These are phyloP conservation scores for Orbilia oligospora DNA, from an alignment of 2,329 filamentous ascomycete species.

Conservation along the genomic window DNA sequence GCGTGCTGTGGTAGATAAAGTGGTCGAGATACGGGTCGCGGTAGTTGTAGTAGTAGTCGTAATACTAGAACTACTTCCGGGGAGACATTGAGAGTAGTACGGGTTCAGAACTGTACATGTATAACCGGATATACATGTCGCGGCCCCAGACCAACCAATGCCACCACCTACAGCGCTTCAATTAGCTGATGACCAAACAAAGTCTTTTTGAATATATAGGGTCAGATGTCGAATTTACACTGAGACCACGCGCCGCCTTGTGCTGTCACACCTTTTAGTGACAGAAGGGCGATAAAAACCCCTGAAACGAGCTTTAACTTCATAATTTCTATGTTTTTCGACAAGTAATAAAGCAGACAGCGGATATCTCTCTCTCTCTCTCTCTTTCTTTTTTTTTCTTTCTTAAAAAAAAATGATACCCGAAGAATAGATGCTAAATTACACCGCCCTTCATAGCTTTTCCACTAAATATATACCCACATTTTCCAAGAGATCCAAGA, in stretches of 20 bases:
- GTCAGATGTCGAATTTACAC: slow-evolving; percentile 4
- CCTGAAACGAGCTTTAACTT: background rate
- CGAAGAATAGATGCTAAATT: too few relatives aligned
- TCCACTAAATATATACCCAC: background rate
- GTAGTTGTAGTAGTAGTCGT: slow-evolving; percentile 28
- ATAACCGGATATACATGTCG: slow-evolving; percentile 59
- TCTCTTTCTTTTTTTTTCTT: too few relatives aligned
- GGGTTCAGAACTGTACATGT: slow-evolving; percentile 59
- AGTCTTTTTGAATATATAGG: background rate
- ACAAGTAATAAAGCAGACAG: too few relatives aligned
- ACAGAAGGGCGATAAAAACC: background rate
- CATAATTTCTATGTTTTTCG: too few relatives aligned
- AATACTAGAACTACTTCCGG: slow-evolving; percentile 22
- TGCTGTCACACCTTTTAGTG: background rate
- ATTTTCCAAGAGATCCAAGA: background rate
- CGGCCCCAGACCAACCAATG: slow-evolving; percentile 59
- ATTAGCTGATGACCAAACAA: background rate
- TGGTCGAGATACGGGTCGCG: slow-evolving; percentile 27
- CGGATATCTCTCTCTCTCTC: too few relatives aligned
- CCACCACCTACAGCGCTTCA: slow-evolving; percentile 64
- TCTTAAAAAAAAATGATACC: too few relatives aligned
- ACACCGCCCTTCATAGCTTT: background rate
- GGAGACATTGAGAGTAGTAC: slow-evolving; percentile 63
- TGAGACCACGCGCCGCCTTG: slow-evolving; percentile 45
- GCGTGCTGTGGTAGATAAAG: slow-evolving; percentile 18